These are phyloP conservation scores for Aspergillus costaricaensis DNA, from an alignment of 2,329 filamentous ascomycete species.

Conservation along the genomic window DNA sequence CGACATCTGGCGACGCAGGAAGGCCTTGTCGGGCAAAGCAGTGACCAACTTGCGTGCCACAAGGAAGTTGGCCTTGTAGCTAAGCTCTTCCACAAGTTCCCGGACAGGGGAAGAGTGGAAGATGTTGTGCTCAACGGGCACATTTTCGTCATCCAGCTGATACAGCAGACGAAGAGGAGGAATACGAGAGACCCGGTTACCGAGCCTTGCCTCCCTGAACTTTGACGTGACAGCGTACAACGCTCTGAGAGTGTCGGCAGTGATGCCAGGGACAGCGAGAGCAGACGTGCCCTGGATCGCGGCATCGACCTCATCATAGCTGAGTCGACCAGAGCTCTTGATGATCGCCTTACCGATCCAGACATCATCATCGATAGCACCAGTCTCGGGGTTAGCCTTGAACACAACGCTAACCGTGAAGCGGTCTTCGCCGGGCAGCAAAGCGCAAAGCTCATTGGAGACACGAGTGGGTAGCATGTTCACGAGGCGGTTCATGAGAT, in stretches of 20 bases:
- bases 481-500: slow-evolving; percentile 86
- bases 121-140: slow-evolving; percentile 93
- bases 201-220: slow-evolving; percentile 85
- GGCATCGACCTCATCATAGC: slow-evolving; percentile 81
- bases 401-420: slow-evolving; percentile 92
- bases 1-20: slow-evolving; percentile 81
- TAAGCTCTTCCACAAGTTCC: slow-evolving; percentile 91
- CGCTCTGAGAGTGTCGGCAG: slow-evolving; percentile 75
- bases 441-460: slow-evolving; percentile 81
- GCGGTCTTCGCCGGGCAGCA: slow-evolving; percentile 83
- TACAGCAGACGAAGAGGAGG: slow-evolving; percentile 86
- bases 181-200: slow-evolving; percentile 74
- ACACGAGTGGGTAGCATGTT: slow-evolving; percentile 85
- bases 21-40: slow-evolving; percentile 84
- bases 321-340: slow-evolving; percentile 84
- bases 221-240: slow-evolving; percentile 81
- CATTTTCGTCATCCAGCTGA: slow-evolving; percentile 96
- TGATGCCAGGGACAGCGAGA: slow-evolving; percentile 65
- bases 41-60: slow-evolving; percentile 81
- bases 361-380: slow-evolving; percentile 80
- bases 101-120: slow-evolving; percentile 88
- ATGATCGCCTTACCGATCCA: slow-evolving; percentile 95
- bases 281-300: slow-evolving; percentile 67
- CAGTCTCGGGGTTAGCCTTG: slow-evolving; percentile 79
- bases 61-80: slow-evolving; percentile 87